Evolutionary conservation across 257 asterid genomes (phyloP), one percentile per base, ranked within the genome.

Genomic region (Nicotiana paniculata): DNA sequence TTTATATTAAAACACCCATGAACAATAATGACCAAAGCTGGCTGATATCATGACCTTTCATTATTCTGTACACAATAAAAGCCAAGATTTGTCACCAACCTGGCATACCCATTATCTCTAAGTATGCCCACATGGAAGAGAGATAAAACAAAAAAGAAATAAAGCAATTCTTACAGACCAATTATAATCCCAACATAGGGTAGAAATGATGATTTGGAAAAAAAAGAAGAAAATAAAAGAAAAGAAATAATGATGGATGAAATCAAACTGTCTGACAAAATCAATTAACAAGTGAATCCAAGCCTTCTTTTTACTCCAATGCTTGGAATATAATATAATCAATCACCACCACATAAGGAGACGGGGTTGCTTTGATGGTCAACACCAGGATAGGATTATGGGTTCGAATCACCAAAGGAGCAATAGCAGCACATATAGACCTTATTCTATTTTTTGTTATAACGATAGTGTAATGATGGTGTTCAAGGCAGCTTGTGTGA

Each of bases 261-360:
- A 74, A 74, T 48, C 43, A 74, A 74, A 74, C 28, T 74, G 79
- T 74, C 79, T 74, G 79, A 74, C 43, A 74, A 74, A 6, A 74
- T 24, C 59, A 72, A 72, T 46, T 17, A 74, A 12, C 58, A 74
- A 46, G 62, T 74, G 79, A 74, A 74, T 48, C 8, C 7, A 13
- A 48, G 3, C 3, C 28, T 13, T 2, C 2, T 3, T 5, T 43
- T 48, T 26, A 48, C 79, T 74, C 15, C 62, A 74, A 48, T 74
- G 62, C 39, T 26, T 74, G 58, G 43, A 26, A 6, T 74, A 74
- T 26, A 21, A 48, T 74, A 74, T 13, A 5, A 12, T 21, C 59
- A 72, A 72, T 43, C 77, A 68, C 54, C 33, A 32, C 33, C 33
- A 32, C 33, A 32, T 32, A 2, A 32, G 3, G 1, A 28, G 30